Evolutionary conservation across 208 protist species (phyloP), one percentile per base, ranked within the genome.

Genomic region (Crithidia fasciculata): DNA sequence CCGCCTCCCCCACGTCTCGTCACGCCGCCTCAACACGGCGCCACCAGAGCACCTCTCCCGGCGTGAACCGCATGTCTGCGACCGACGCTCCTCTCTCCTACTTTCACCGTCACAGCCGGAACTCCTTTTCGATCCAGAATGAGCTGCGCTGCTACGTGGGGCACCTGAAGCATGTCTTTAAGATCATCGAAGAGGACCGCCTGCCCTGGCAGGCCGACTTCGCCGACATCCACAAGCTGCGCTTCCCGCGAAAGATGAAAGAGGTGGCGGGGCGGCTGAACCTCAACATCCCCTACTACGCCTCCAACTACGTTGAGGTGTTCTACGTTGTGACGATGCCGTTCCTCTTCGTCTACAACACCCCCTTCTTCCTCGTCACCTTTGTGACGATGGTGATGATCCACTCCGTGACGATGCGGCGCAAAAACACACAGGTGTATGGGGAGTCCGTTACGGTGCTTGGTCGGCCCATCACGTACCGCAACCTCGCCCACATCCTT

Each of bases 251-350:
- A 15, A 89, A 76, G 41, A 49, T 45, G 49, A 84, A 78, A 52
- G 89, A 94, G 37, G 58, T 85, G 10, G 49, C 83, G 3, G 61
- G 73, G 8, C 83, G 89, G 0, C 53, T 93, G 45, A 96, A 96
- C 62, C 80, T 96, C 2, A 96, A 96, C 69, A 80, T 96, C 50
- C 89, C 92, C 0, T 95, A 93, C 74, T 96, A 94, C 81, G 72
- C 74, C 8, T 82, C 75, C 58, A 96, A 96, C 80, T 96, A 96
- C 73, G 18, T 86, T 2, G 74, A 89, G 59, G 65, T 95, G 37
- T 92, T 76, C 72, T 91, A 89, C 78, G 59, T 58, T 0, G 56
- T 89, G 41, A 88, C 83, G 54, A 69, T 91, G 45, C 83, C 86
- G 7, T 88, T 93, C 66, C 84, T 96, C 10, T 37, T 94, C 1